Evolutionary conservation across 345 rosid genomes (phyloP), one percentile per base, ranked within the genome.

Genomic region (Melaleuca quinquenervia): DNA sequence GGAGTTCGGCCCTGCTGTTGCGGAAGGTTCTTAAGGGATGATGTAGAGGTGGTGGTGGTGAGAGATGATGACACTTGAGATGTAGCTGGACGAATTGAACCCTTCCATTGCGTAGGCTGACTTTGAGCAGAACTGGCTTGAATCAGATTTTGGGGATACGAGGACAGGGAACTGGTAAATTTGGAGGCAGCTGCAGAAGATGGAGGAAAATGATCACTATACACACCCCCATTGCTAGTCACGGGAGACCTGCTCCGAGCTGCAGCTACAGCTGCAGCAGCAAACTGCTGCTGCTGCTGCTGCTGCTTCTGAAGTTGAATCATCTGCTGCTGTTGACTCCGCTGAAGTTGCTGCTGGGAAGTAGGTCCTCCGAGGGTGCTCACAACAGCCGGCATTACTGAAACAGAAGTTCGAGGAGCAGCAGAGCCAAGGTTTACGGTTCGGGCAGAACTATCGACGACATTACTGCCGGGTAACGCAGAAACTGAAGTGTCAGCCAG

Each of bases 101-200:
- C 94, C 90, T 95, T 97, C 99, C 99, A 96, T 86, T 93, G 99
- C 76, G 95, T 87, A 84, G 99, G 91, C 76, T 95, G 99, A 76
- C 84, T 90, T 44, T 94, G 95, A 87, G 89, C 90, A 74, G 89
- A 89, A 86, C 91, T 88, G 58, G 92, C 91, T 92, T 94, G 99
- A 32, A 95, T 96, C 86, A 94, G 91, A 87, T 89, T 98, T 84
- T 92, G 98, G 16, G 97, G 93, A 88, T 94, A 95, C 4, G 90
- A 90, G 84, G 98, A 56, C 45, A 90, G 86, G 29, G 93, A 88
- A 90, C 88, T 93, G 53, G 95, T 89, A 83, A 91, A 94, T 91
- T 94, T 97, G 45, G 90, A 86, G 84, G 95, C 92, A 45, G 90
- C 89, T 13, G 98, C 87, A 3, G 96, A 83, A 3, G 94, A 84